A percentile compares a stretch with the other conserved stretches of the same genome.
Conservation (phyloP, 805 yeast species). For the Ogataea thermomethanolica region DNA sequence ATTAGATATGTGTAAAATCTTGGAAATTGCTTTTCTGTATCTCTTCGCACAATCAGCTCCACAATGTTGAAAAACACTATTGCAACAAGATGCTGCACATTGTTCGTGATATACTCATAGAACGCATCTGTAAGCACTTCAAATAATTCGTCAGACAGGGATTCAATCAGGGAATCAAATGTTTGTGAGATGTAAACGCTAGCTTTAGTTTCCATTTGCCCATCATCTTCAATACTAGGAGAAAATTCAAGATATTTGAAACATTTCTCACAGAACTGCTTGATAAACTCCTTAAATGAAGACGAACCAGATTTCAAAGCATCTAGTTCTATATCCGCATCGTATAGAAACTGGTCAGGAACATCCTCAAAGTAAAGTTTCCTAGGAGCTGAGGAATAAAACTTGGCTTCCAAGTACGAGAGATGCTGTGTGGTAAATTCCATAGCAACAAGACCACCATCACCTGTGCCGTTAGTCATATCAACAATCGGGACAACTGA, state of each 20-base stretch:
- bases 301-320: constrained; percentile 74
- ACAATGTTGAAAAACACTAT: constrained; percentile 69
- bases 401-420: constrained; percentile 45
- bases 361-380: constrained; percentile 17
- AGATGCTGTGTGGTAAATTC: constrained; percentile 68
- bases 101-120: constrained; percentile 56
- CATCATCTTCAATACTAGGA: constrained; percentile 53
- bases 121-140: constrained; percentile 42
- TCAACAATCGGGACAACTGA: constrained; percentile 71
- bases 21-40: constrained; percentile 47
- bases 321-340: constrained; percentile 42
- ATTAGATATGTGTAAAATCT: constrained; percentile 43
- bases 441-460: constrained; percentile 36
- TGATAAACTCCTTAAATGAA: constrained; percentile 59
- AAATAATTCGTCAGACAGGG: constrained; percentile 57
- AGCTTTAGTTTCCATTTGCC: constrained; percentile 49
- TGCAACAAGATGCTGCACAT: constrained; percentile 56
- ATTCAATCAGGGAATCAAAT: constrained; percentile 49
- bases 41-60: constrained; percentile 66
- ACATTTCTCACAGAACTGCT: constrained; percentile 52
- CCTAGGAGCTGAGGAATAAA: constrained; percentile 33
- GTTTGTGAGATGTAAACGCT: constrained; percentile 36
- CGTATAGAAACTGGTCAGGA: constrained; percentile 36
- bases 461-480: constrained; percentile 44
- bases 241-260: constrained; percentile 65